These are phyloP conservation scores for Rosa lucieae DNA, from an alignment of 306 rosid genomes.

Conservation along the genomic window DNA sequence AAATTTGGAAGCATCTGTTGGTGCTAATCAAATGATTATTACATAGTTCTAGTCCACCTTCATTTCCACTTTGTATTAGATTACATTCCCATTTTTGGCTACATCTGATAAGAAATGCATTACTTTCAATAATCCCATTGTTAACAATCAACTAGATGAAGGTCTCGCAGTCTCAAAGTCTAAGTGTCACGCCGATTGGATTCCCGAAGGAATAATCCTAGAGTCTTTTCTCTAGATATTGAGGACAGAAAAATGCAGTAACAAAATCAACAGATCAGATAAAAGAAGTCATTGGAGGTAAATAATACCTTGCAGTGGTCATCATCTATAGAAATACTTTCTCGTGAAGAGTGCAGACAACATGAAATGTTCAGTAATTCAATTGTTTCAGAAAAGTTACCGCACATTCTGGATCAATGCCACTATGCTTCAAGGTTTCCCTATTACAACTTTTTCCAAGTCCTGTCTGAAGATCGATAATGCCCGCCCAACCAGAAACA, in stretches of 20 bases:
- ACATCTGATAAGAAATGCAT: background rate
- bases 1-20: background rate
- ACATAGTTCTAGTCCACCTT: background rate
- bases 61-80: background rate
- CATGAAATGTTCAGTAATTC: background rate
- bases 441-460: background rate
- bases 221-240: background rate
- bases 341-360: background rate
- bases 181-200: background rate
- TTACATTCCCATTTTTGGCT: background rate
- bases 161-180: background rate
- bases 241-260: background rate
- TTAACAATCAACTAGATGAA: conserved; percentile 1
- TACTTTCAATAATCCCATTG: background rate
- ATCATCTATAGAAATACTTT: background rate
- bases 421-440: background rate
- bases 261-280: background rate
- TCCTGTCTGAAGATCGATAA: background rate
- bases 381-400: background rate
- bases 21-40: background rate
- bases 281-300: background rate
- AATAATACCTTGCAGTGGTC: background rate
- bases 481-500: background rate
- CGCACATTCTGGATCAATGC: background rate
- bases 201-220: no score